Base-by-base conservation (phyloP, 163 green algal species). In the Volvox carteri region DNA sequence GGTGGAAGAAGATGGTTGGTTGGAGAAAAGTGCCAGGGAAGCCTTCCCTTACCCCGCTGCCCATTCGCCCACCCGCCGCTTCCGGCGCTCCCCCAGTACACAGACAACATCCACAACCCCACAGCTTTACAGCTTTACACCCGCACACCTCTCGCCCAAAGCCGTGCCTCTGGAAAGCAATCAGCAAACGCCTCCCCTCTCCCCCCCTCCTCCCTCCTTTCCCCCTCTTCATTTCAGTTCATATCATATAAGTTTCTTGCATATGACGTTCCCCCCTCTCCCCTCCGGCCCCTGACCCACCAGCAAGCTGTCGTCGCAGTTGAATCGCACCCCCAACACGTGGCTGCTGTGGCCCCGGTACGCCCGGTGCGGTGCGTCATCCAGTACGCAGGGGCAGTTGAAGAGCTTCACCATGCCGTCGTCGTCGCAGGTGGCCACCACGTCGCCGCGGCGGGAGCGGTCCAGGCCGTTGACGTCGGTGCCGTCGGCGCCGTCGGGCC, bases 321-420 rank as follows among this genome's bases (percentile, higher is more conserved):
- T 95, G 89, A 93, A 95, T 37, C 93, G 68, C 52, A 94, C 91
- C 25, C 91, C 78, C 92, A 95, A 88, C 19, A 95, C 91, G 86
- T 95, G 92, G 42, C 79, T 92, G 78, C 62, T 91, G 90, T 95
- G 93, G 58, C 93, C 93, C 33, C 90, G 83, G 92, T 95, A 95
- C 3, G 90, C 89, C 23, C 94, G 84, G 84, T 95, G 92, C 23
- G 94, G 92, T 25, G 94, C 94, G 50, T 95, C 93, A 16, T 95
- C 86, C 33, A 96, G 81, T 23, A 96, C 93, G 46, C 89, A 93
- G 16, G 94, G 94, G 89, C 93, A 95, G 87, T 95, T 95, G 92
- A 95, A 95, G 1, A 96, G 92, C 90, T 94, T 94, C 33, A 96
- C 93, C 42, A 94, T 86, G 58, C 93, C 93, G 54, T 91, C 54